Evolutionary conservation across 2,329 filamentous ascomycete genomes (phyloP).

Genomic region (Geosmithia flava): DNA sequence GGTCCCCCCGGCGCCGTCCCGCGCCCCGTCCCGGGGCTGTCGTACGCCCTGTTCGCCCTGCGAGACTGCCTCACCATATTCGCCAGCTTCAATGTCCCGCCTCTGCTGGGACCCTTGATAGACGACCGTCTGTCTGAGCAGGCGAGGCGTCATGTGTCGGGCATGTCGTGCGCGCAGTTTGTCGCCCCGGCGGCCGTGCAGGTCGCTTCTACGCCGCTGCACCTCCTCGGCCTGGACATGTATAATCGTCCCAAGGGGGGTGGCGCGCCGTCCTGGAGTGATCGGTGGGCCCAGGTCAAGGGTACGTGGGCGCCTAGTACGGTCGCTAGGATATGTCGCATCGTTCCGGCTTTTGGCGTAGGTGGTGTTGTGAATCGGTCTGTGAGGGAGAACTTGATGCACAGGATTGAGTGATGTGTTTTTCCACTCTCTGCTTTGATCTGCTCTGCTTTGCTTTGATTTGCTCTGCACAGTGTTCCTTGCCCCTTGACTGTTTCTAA

Average conservation of each 20-base stretch:
- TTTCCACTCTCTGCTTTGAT: not conserved
- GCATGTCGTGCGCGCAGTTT: constrained; percentile 64
- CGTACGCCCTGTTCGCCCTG: constrained; percentile 66
- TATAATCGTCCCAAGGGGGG: constrained; percentile 54
- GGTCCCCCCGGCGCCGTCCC: constrained; percentile 42
- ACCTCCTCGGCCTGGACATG: constrained; percentile 73
- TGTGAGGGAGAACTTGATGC: constrained; percentile 56
- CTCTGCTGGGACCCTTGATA: constrained; percentile 60
- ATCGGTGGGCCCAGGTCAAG: constrained; percentile 56
- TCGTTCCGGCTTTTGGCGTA: constrained; percentile 79
- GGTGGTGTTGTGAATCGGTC: constrained; percentile 77
- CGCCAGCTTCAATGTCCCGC: constrained; percentile 81
- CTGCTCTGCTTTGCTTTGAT: no score
- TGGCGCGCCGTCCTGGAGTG: constrained; percentile 23
- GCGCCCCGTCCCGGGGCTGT: constrained; percentile 52
- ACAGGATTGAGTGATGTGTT: constrained; percentile 29
- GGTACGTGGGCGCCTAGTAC: constrained; percentile 67
- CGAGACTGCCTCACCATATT: constrained; percentile 86
- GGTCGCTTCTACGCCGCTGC: constrained; percentile 68
- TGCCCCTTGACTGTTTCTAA: no score
- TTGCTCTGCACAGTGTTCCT: no score
- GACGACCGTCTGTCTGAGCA: constrained; percentile 40
- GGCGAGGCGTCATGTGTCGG: constrained; percentile 28
- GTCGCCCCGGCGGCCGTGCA: constrained; percentile 69
- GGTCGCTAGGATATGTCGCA: constrained; percentile 66